Evolutionary conservation across 331 rosid genomes (phyloP).

Genomic region (Stylosanthes scabra): DNA sequence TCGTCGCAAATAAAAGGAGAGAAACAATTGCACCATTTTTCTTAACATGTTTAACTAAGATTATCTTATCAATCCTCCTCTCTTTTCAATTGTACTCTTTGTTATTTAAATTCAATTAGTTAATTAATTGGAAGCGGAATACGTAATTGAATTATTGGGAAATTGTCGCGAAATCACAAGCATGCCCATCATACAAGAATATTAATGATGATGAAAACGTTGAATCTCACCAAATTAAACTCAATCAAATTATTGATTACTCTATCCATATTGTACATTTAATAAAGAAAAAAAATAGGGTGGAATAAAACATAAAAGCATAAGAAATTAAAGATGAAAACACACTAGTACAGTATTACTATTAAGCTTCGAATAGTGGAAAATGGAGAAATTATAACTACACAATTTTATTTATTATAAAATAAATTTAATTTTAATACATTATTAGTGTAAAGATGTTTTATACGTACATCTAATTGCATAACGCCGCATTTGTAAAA

Average conservation of each 20-base stretch:
- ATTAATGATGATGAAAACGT: conserved; percentile 46
- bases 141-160: too few species aligned
- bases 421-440: too few species aligned
- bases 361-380: conserved; percentile 38
- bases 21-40: conserved; percentile 17
- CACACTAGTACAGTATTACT: too few species aligned
- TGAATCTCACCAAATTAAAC: conserved; percentile 22
- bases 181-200: too few species aligned
- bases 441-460: too few species aligned
- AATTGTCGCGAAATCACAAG: conserved; percentile 33
- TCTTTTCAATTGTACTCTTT: not conserved
- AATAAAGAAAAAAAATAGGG: conserved; percentile 24
- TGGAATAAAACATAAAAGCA: conserved; percentile 58
- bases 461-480: too few species aligned
- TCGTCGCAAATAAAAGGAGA: conserved; percentile 14
- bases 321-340: conserved; percentile 31
- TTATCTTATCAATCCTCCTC: conserved; percentile 33
- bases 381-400: too few species aligned
- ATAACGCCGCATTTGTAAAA: too few species aligned
- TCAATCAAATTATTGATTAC: conserved; percentile 41
- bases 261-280: conserved; percentile 28
- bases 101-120: not conserved
- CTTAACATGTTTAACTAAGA: not conserved
- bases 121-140: not conserved
- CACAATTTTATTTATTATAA: too few species aligned